Evolutionary conservation across 2,329 filamentous ascomycete genomes (phyloP).

Genomic region (Colletotrichum sp.): DNA sequence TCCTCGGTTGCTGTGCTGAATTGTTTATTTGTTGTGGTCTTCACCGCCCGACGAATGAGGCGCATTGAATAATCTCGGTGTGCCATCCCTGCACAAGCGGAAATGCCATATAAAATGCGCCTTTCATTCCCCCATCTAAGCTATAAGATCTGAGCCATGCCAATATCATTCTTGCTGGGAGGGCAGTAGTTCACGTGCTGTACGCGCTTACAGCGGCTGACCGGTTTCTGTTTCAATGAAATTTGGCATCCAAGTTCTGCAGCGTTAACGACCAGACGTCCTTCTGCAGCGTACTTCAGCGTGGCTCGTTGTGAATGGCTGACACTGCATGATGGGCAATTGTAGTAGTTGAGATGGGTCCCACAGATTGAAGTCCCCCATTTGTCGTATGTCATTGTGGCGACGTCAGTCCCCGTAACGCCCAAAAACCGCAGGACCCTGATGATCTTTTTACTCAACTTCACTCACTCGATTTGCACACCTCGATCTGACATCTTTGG

Average conservation of each 20-base stretch:
- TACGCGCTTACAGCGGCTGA: not conserved
- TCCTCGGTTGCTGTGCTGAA: not conserved
- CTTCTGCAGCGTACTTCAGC: not conserved
- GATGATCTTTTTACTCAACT: not conserved
- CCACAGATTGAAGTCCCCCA: not conserved
- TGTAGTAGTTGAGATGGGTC: not conserved
- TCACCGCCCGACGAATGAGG: not conserved
- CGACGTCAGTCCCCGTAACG: not conserved
- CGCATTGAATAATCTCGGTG: not conserved
- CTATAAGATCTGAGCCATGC: not conserved
- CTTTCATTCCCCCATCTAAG: not conserved
- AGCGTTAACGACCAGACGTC: not conserved
- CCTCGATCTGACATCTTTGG: not conserved
- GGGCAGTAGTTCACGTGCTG: not conserved
- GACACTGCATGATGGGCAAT: not conserved
- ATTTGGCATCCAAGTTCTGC: not conserved
- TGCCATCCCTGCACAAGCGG: not conserved
- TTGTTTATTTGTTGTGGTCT: not conserved
- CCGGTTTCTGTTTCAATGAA: not conserved
- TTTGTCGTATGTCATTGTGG: not conserved
- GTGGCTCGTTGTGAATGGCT: not conserved
- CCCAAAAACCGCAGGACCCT: not conserved
- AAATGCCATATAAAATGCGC: not conserved
- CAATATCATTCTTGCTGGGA: not conserved
- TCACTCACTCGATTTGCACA: not conserved